These are phyloP conservation scores for Boletus holoroseus DNA, from an alignment of 1,284 basidiomycete species.

Conservation along the genomic window DNA sequence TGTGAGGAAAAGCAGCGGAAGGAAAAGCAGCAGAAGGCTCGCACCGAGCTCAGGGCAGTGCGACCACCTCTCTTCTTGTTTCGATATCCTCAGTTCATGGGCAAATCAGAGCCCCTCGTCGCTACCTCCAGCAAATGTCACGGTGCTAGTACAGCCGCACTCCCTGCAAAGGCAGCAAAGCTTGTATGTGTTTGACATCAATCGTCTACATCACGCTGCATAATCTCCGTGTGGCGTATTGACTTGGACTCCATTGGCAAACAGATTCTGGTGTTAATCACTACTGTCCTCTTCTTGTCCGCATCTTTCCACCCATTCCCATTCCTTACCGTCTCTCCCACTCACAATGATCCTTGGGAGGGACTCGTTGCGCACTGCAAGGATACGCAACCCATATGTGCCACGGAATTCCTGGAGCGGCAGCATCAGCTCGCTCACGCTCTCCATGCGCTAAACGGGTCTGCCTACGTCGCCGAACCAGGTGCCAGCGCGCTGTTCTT, in stretches of 20 bases:
- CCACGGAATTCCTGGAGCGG: conserved; percentile 46
- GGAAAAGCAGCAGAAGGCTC: not conserved
- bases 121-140: not conserved
- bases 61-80: not conserved
- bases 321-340: not conserved
- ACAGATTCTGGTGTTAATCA: conserved; percentile 15
- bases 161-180: conserved; percentile 6
- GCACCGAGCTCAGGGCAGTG: not conserved
- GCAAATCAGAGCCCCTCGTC: not conserved
- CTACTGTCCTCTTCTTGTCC: conserved; percentile 5
- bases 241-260: not conserved
- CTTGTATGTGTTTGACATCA: conserved; percentile 13
- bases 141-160: not conserved
- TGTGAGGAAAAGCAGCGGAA: not conserved
- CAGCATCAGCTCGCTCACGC: conserved; percentile 49
- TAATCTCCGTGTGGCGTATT: not conserved
- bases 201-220: not conserved
- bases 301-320: not conserved
- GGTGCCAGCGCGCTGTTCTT: conserved; percentile 68
- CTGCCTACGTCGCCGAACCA: conserved; percentile 71
- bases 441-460: conserved; percentile 47
- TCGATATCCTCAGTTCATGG: conserved; percentile 7
- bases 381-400: conserved; percentile 44
- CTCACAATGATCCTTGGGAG: conserved; percentile 28
- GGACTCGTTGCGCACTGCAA: conserved; percentile 48